Base-by-base conservation (phyloP, 176 grass and related monocot species). In the Dendrocalamus sinicus region DNA sequence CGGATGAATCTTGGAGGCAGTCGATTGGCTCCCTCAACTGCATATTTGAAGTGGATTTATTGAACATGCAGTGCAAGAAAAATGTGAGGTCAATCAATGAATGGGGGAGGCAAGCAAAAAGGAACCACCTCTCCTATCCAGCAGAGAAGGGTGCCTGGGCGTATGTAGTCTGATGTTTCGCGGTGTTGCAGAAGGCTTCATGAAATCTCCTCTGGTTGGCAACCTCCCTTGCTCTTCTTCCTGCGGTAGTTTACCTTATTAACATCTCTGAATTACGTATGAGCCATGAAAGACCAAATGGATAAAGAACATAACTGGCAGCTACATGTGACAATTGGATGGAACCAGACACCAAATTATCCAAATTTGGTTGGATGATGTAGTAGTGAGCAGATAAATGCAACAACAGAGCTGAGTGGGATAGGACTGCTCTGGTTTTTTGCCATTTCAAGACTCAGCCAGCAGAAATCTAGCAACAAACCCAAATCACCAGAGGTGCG, bases 181-280 rank as follows among this genome's bases (percentile, higher is more conserved):
- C 1, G 81, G 76, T 46, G 89, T 88, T 46, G 85, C 76, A 84
- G 72, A 77, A 82, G 70, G 64, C 52, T 87, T 91, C 62, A 75
- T 55, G 69, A 84, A 84, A 76, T 84, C 81, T 84, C 41, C 85
- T 84, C 81, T 91, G 45, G 70, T 78, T 80, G 85, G 85, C 53
- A 74, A 22, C 73, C 48, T 74, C 51, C 43, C 83, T 60, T 75
- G 26, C 52, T 75, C 90, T 83, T 83, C 73, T 79, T 88, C 83
- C 79, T 89, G 74, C 61, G 67, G 52, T 39, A 45, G n/a, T 61
- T 68, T 75, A 7, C 4, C 6, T 63, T 82, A 23, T 83, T 74
- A 72, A 43, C 35, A 67, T 19, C 53, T 77, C 39, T 26, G 4
- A n/a, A 32, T 51, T 32, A 62, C 16, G 10, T 80, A 13, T 80